Percentiles rank a stretch among this genome's conserved stretches.
Conservation (phyloP, 352 stramenopile genomes). For the Globisporangium okanoganense region DNA sequence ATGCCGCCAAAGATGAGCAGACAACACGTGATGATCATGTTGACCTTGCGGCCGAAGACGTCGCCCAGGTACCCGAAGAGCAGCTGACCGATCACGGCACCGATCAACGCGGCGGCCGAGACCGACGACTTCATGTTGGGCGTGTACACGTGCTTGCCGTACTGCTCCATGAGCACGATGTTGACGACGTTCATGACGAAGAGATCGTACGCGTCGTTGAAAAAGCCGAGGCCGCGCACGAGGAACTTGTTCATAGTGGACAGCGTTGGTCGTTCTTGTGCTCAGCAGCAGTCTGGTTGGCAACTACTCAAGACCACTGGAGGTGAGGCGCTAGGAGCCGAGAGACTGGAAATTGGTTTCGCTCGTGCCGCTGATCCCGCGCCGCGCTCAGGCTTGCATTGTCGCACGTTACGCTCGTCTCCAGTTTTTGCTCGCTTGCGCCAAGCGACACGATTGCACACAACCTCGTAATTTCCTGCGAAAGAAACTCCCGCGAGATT, state of each 20-base stretch:
- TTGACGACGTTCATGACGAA: slow-evolving; percentile 74
- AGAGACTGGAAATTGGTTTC: background rate
- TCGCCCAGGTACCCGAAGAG: slow-evolving; percentile 51
- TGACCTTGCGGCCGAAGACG: slow-evolving; percentile 48
- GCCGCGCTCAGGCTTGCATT: background rate
- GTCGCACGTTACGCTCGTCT: background rate
- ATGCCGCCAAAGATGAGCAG: slow-evolving; percentile 47
- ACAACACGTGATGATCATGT: slow-evolving; percentile 54
- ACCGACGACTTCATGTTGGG: slow-evolving; percentile 49
- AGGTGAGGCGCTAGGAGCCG: background rate
- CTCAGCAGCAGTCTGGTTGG: background rate
- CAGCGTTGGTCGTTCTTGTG: background rate
- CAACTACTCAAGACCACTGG: background rate
- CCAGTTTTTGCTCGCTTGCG: background rate
- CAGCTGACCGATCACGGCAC: slow-evolving; percentile 49
- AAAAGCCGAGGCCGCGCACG: slow-evolving; percentile 51
- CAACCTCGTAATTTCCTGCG: too few species aligned
- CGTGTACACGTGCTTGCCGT: slow-evolving; percentile 53
- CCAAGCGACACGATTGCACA: background rate
- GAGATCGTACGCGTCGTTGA: slow-evolving; percentile 60
- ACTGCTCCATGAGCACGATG: slow-evolving; percentile 57
- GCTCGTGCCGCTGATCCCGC: background rate
- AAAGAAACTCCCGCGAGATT: slow-evolving; percentile 4
- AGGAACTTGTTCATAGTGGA: slow-evolving; percentile 51
- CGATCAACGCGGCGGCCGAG: slow-evolving; percentile 45